phyloP scores from a whole-genome alignment of 768 basidiomycete genomes.

The Phanerodontia chrysosporium region DNA sequence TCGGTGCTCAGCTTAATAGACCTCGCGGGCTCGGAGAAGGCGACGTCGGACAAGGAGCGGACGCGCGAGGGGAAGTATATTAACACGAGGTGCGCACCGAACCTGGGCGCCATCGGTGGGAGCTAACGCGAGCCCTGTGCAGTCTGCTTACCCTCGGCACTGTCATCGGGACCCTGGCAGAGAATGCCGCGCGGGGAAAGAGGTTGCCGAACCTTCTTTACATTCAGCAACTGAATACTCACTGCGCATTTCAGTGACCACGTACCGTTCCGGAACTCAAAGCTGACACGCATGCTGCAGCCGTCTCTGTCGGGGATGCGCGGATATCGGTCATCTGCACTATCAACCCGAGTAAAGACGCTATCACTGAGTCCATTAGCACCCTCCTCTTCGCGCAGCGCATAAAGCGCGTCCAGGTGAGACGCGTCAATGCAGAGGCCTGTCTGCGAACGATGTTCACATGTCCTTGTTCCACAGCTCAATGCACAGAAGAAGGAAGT shows the following conservation, averaged over 20 bases:
- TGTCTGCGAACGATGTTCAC: not conserved
- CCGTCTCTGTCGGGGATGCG: conserved; percentile 95
- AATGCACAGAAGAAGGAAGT: conserved; percentile 92
- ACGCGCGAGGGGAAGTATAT: conserved; percentile 97
- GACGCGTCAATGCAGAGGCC: conserved; percentile 14
- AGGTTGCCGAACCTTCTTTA: conserved; percentile 34
- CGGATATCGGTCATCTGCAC: conserved; percentile 96
- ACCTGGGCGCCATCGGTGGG: not conserved
- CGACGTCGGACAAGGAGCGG: conserved; percentile 91
- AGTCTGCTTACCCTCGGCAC: conserved; percentile 90
- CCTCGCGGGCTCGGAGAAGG: conserved; percentile 94
- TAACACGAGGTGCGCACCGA: conserved; percentile 67
- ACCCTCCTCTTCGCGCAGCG: conserved; percentile 90
- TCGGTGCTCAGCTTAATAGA: conserved; percentile 87
- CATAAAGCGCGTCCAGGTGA: conserved; percentile 82
- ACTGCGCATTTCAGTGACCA: conserved; percentile 56
- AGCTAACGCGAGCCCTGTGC: not conserved
- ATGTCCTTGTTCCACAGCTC: conserved; percentile 36
- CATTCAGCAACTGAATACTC: not conserved
- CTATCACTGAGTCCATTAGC: conserved; percentile 80
- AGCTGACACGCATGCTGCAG: conserved; percentile 90
- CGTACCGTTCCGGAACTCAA: conserved; percentile 93
- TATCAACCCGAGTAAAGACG: conserved; percentile 78
- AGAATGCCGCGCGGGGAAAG: conserved; percentile 78
- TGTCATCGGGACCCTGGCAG: conserved; percentile 88